Evolutionary conservation across 768 basidiomycete genomes (phyloP), one percentile per base, ranked within the genome.

Genomic region (Dioszegia crocea): DNA sequence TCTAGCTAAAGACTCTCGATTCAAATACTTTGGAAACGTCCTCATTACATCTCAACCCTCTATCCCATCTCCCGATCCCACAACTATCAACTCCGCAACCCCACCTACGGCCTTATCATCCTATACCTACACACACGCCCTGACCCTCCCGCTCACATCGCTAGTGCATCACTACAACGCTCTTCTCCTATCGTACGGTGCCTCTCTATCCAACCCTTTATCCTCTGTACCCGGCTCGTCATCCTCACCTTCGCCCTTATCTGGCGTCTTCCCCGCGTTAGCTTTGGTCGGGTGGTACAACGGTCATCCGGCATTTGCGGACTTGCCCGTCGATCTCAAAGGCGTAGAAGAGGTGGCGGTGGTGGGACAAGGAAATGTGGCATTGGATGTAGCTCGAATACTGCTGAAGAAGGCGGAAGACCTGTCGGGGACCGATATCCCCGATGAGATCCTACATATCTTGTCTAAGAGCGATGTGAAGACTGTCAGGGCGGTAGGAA

Each of bases 261-360:
- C 68, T 74, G 70, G 78, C 78, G 88, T 82, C 64, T 74, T 86
- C 2, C 84, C 91, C 0, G 91, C 92, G 0, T 80, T 96, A 2
- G 84, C 84, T 0, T 78, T 99, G 41, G 92, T 99, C 0, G 88
- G 92, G 65, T 97, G 92, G 93, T 98, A 99, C 79, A 98, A 94
- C 12, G 86, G 83, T 46, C 91, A 98, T 74, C 93, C 93, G 1
- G 85, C 85, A 9, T 79, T 80, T 10, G 81, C 83, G 0, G 80
- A 87, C 0, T 85, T 87, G 0, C 80, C 85, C 0, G 81, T 91
- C 1, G 83, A 88, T 56, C 66, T 80, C 1, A 54, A 57, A 29
- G 82, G 81, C 39, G 77, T 84, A 3, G 72, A 80, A 1, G 88
- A 93, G 65, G 85, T 93, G 27, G 84, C 89, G 1, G 79, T 99